These are phyloP conservation scores for Metrosideros polymorpha DNA, from an alignment of 441 rosid species.

Conservation along the genomic window DNA sequence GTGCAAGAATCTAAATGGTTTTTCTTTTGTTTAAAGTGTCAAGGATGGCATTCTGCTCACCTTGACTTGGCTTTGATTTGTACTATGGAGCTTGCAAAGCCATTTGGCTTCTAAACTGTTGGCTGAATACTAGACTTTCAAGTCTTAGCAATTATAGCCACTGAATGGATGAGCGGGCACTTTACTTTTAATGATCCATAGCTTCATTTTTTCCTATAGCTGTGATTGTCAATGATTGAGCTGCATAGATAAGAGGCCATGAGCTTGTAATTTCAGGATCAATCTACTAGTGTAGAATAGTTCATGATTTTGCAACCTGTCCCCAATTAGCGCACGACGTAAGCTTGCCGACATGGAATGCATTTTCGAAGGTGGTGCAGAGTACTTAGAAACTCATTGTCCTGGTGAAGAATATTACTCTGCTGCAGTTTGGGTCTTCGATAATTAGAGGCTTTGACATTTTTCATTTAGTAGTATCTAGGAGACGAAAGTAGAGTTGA, in stretches of 20 bases:
- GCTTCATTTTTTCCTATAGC: not conserved
- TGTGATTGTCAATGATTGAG: not conserved
- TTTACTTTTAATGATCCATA: not conserved
- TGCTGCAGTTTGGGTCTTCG: not conserved
- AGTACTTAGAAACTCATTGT: not conserved
- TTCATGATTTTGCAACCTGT: not conserved
- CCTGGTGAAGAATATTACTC: not conserved
- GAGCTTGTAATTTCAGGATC: not conserved
- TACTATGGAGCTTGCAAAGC: not conserved
- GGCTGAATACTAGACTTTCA: not conserved
- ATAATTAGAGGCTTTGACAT: not conserved
- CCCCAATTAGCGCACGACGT: not conserved
- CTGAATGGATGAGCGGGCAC: not conserved
- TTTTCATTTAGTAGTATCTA: not conserved
- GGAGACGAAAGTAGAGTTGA: not conserved
- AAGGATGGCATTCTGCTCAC: not conserved
- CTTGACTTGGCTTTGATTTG: not conserved
- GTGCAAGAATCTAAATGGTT: not conserved
- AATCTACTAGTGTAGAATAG: not conserved
- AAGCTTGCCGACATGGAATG: not conserved
- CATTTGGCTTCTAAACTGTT: not conserved
- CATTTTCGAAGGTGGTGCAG: not conserved
- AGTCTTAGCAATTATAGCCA: not conserved
- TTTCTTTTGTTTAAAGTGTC: not conserved
- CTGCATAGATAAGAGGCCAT: not conserved